These are phyloP conservation scores for Phytophthora sansomeana DNA, from an alignment of 352 stramenopile species.

Conservation along the genomic window DNA sequence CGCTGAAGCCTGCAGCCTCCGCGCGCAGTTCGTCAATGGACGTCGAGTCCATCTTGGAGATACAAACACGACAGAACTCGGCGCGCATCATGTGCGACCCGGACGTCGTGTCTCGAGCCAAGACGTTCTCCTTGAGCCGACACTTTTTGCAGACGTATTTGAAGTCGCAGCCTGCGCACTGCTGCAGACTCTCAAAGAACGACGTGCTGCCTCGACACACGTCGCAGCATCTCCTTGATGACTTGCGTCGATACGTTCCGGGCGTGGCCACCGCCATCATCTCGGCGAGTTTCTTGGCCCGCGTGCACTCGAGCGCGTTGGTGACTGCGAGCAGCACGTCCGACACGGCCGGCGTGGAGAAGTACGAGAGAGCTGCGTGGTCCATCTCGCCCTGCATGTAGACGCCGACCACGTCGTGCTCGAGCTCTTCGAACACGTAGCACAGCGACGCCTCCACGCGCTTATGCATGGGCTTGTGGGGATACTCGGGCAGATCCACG, in stretches of 20 bases:
- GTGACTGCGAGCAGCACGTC: constrained; percentile 36
- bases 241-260: constrained; percentile 14
- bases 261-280: constrained; percentile 31
- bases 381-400: constrained; percentile 49
- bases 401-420: constrained; percentile 39
- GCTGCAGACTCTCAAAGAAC: constrained; percentile 39
- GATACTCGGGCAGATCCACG: constrained; percentile 41
- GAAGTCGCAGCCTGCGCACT: constrained; percentile 40
- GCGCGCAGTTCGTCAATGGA: constrained; percentile 37
- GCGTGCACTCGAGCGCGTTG: constrained; percentile 43
- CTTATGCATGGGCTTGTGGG: constrained; percentile 36
- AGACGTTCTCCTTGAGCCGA: constrained; percentile 41
- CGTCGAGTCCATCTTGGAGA: constrained; percentile 38
- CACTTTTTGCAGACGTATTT: constrained; percentile 47
- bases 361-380: constrained; percentile 31
- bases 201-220: constrained; percentile 39
- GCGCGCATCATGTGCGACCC: constrained; percentile 33
- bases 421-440: constrained; percentile 52
- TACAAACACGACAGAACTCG: constrained; percentile 45
- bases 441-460: constrained; percentile 37
- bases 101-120: constrained; percentile 28
- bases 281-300: constrained; percentile 44
- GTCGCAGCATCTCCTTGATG: constrained; percentile 34
- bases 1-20: constrained; percentile 14
- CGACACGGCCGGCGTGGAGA: constrained; percentile 34